Evolutionary conservation across 345 rosid species (phyloP).

Genomic region (Euclidium syriacum): DNA sequence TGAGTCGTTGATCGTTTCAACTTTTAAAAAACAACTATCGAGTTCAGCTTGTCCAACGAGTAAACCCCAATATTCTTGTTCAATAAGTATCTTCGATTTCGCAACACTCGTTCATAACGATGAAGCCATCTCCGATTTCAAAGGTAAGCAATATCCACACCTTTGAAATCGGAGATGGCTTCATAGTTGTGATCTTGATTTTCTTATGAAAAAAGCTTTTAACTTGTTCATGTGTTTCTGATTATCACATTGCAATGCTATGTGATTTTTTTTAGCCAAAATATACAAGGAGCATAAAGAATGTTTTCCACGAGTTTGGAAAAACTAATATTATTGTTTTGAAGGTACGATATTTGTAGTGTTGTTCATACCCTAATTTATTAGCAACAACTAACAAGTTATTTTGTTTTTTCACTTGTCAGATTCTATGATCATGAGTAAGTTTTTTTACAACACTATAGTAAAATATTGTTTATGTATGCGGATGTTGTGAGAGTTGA

Average conservation of each 20-base stretch:
- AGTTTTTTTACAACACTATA: conserved; percentile 42
- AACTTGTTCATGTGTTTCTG: too few species aligned
- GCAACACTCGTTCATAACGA: conserved; percentile 36
- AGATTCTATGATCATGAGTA: conserved; percentile 44
- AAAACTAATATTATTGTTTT: not conserved
- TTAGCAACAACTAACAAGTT: not conserved
- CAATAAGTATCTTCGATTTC: too few species aligned
- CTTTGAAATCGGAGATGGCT: too few species aligned
- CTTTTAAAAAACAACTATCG: too few species aligned
- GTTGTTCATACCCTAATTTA: not conserved
- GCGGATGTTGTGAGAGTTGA: conserved; percentile 41
- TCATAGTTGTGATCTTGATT: too few species aligned
- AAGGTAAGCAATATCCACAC: conserved; percentile 32
- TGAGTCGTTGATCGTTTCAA: too few species aligned
- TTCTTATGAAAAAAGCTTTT: too few species aligned
- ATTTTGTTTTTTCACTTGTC: conserved; percentile 33
- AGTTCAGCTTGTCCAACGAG: too few species aligned
- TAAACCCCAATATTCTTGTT: too few species aligned
- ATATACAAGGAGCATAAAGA: not conserved
- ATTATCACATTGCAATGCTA: not conserved
- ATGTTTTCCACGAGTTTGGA: conserved; percentile 3
- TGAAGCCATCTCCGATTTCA: conserved; percentile 56
- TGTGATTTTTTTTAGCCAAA: not conserved
- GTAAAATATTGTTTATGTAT: conserved; percentile 42
- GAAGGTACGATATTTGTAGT: conserved; percentile 1